A percentile compares a stretch with the other conserved stretches of the same genome.
These are phyloP conservation scores for Saturnispora silvae DNA, from an alignment of 805 yeast genomes.

Conservation along the genomic window DNA sequence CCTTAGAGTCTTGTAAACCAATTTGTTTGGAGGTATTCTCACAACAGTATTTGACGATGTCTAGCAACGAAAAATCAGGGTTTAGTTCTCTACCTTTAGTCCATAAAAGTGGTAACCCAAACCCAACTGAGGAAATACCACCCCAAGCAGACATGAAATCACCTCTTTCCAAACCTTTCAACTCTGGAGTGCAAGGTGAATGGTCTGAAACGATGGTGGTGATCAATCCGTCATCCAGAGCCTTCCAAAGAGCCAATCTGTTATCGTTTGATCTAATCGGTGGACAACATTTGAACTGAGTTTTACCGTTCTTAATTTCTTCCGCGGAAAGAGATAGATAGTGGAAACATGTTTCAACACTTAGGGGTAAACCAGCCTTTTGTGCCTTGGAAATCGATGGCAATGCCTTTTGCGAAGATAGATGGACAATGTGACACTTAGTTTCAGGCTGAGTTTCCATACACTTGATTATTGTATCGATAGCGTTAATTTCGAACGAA, in stretches of 20 bases:
- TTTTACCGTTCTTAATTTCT: constrained; percentile 61
- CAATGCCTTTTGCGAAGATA: constrained; percentile 76
- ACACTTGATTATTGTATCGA: constrained; percentile 56
- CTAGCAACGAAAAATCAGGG: constrained; percentile 28
- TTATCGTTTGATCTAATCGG: constrained; percentile 77
- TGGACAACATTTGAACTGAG: constrained; percentile 90
- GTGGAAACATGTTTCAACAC: constrained; percentile 94
- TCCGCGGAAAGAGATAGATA: constrained; percentile 74
- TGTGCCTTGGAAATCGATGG: constrained; percentile 65
- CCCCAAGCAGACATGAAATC: constrained; percentile 95
- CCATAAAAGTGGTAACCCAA: constrained; percentile 73
- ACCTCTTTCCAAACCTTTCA: constrained; percentile 72
- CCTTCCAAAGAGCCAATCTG: constrained; percentile 67
- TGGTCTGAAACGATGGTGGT: constrained; percentile 90
- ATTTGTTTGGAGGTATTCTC: constrained; percentile 78
- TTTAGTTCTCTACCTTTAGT: constrained; percentile 51
- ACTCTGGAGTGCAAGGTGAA: constrained; percentile 89
- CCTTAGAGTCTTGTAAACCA: constrained; percentile 66
- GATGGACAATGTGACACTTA: constrained; percentile 80
- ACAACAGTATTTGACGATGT: constrained; percentile 72
- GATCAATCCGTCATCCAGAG: constrained; percentile 52
- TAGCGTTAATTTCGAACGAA: constrained; percentile 75
- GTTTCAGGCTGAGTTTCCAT: constrained; percentile 47
- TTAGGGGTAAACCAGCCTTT: constrained; percentile 42
- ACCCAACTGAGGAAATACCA: constrained; percentile 87